Conservation (phyloP, 176 grass and related monocot genomes). For the Oryza meyeriana region DNA sequence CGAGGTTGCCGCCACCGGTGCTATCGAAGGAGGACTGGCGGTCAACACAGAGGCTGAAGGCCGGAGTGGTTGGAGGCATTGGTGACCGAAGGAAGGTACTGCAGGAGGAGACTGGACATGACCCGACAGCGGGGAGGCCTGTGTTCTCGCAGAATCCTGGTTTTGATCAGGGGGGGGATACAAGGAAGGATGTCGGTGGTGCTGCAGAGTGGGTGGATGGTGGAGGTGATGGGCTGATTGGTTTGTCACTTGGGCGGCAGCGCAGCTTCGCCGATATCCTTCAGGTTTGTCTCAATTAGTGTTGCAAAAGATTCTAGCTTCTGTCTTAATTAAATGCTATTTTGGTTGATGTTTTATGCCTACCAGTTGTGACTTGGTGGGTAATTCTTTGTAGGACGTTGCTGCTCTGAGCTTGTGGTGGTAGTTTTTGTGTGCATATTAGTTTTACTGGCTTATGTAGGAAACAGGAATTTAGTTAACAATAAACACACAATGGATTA, state of each 20-base stretch:
- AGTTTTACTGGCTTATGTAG: neutral
- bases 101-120: slow-evolving; percentile 44
- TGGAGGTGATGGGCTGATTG: slow-evolving; percentile 66
- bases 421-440: neutral
- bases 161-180: slow-evolving; percentile 42
- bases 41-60: slow-evolving; percentile 74
- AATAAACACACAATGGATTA: neutral
- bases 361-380: neutral
- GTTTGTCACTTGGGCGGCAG: slow-evolving; percentile 63
- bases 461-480: neutral
- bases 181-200: slow-evolving; percentile 33
- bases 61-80: slow-evolving; percentile 58
- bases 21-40: slow-evolving; percentile 94
- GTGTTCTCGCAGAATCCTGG: slow-evolving; percentile 54
- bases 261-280: slow-evolving; percentile 81
- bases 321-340: slow-evolving; percentile 13
- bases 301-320: neutral
- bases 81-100: slow-evolving; percentile 61
- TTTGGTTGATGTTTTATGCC: slow-evolving; percentile 5
- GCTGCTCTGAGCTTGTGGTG: neutral
- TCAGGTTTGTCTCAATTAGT: slow-evolving; percentile 60
- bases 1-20: slow-evolving; percentile 72
- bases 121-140: slow-evolving; percentile 28
- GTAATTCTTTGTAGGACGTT: neutral
- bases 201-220: slow-evolving; percentile 59